Percentiles rank a stretch among this genome's conserved stretches.
These are phyloP conservation scores for Astrephomene gubernaculifera DNA, from an alignment of 139 green algal species.

Conservation along the genomic window DNA sequence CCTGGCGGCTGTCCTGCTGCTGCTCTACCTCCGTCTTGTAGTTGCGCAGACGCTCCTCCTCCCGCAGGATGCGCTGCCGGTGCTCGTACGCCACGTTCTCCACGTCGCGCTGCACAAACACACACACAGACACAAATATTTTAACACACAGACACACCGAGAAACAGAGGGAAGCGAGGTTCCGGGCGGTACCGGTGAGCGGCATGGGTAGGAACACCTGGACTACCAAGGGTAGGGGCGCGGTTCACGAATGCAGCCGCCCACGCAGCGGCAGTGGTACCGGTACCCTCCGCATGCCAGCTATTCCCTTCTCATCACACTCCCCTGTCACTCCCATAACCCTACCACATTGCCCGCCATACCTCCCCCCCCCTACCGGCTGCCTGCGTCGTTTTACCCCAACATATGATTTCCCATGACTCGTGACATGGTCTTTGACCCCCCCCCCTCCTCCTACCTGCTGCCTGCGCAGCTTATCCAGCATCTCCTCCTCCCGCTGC, in stretches of 20 bases:
- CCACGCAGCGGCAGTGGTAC: not conserved
- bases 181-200: too few relatives aligned
- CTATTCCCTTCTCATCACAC: not conserved
- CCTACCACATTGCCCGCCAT: too few relatives aligned
- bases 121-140: too few relatives aligned
- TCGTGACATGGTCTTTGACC: too few relatives aligned
- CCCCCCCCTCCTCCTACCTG: conserved; percentile 15
- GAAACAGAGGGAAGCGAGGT: not conserved
- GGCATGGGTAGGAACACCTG: too few relatives aligned
- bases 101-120: conserved; percentile 60
- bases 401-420: too few relatives aligned
- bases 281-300: too few relatives aligned
- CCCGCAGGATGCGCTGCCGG: conserved; percentile 61
- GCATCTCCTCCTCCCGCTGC: conserved; percentile 64
- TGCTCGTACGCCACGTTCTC: conserved; percentile 62
- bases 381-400: too few relatives aligned
- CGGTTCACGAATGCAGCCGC: not conserved
- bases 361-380: too few relatives aligned
- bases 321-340: too few relatives aligned
- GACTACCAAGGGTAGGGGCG: too few relatives aligned
- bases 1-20: conserved; percentile 45
- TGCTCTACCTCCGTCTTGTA: conserved; percentile 44
- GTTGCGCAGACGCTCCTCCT: conserved; percentile 59
- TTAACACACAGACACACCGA: too few relatives aligned
- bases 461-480: conserved; percentile 60